phyloP scores from a whole-genome alignment of 805 yeast species.

The Nakazawaea wyomingensis region DNA sequence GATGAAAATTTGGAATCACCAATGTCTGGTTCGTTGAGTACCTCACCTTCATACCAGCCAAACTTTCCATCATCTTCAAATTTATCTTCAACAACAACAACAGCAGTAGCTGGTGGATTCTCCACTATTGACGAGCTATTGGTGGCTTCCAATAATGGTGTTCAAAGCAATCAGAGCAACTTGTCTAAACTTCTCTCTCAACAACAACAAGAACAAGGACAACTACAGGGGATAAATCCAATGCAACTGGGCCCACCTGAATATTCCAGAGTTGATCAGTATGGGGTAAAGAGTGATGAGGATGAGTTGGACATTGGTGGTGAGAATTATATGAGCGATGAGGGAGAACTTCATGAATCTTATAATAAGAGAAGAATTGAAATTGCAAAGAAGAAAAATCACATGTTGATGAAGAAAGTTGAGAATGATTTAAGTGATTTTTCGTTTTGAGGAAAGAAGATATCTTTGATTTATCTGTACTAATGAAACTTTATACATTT shows the following conservation, averaged over 20 bases:
- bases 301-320: slow-evolving; percentile 5
- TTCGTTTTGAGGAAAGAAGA: slow-evolving; percentile 8
- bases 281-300: neutral
- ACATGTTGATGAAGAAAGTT: slow-evolving; percentile 3
- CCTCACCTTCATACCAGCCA: too few relatives aligned
- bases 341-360: slow-evolving; percentile 1
- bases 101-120: neutral
- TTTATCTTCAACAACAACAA: too few relatives aligned
- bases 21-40: neutral
- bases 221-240: too few relatives aligned
- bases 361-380: slow-evolving; percentile 7
- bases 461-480: too few relatives aligned
- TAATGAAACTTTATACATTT: too few relatives aligned
- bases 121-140: slow-evolving; percentile 10
- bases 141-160: neutral
- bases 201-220: too few relatives aligned
- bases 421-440: slow-evolving; percentile 9
- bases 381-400: neutral
- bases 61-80: too few relatives aligned
- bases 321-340: slow-evolving; percentile 2
- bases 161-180: slow-evolving; percentile 1
- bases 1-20: neutral
- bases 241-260: slow-evolving; percentile 6
- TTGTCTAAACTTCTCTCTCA: slow-evolving; percentile 2
- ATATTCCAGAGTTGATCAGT: neutral